Base-by-base conservation (phyloP, 495 filamentous ascomycete species). In the Penicillium fimorum region DNA sequence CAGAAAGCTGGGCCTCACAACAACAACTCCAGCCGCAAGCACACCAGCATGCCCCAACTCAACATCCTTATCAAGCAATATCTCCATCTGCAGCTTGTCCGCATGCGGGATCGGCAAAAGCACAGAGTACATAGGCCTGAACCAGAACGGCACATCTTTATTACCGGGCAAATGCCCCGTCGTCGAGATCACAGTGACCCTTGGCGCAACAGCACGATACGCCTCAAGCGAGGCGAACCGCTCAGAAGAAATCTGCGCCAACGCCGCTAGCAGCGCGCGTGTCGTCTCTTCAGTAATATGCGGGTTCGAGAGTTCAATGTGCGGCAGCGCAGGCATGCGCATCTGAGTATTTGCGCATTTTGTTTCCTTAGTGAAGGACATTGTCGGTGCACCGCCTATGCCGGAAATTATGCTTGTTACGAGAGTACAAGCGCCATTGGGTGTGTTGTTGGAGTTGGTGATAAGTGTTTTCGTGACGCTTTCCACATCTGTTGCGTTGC, bases 401-500 rank as follows among this genome's bases (percentile, higher is more conserved):
- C 78, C 77, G 49, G 67, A 78, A 50, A 84, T 49, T 52, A 84
- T 60, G 40, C 57, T 65, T 55, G 63, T 52, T 11, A 70, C 71
- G 0, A 63, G 54, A 3, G 43, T 59, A 47, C 10, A 53, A 38
- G 40, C 42, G 40, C 32, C 47, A 15, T 62, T 38, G 11, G 47
- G 8, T 17, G 35, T 5, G 35, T 12, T 37, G 58, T 42, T 15
- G 56, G 59, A n/a, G 20, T 20, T 30, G 38, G 56, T 41, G 42
- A 61, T 44, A 54, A 77, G 56, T 17, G 69, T 25, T 50, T 58
- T 47, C 13, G 65, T 69, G 18, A 82, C 64, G 37, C 58, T 63
- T 25, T 64, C 53, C 25, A 66, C 25, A 60, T 78, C 68, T 58
- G 71, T 74, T 17, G 77, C 78, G 62, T 84, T 76, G 50, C 80